Evolutionary conservation across 257 asterid species (phyloP).

Genomic region (Solanum dulcamara): DNA sequence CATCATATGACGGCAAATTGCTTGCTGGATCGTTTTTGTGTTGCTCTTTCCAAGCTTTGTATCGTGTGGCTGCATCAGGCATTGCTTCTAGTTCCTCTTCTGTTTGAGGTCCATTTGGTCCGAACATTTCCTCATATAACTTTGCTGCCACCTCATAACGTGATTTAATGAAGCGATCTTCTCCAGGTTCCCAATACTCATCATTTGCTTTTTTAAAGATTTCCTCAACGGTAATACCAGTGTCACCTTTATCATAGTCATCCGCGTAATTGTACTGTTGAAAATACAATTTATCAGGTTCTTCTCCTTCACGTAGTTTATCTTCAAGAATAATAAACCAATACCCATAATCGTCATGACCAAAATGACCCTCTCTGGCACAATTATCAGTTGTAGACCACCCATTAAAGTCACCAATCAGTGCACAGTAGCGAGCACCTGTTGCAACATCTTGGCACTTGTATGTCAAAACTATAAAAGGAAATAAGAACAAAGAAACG

Average conservation of each 20-base stretch:
- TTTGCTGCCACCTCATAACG: constrained; percentile 72
- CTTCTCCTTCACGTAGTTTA: constrained; percentile 79
- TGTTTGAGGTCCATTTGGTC: constrained; percentile 96
- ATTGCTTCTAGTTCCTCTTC: constrained; percentile 90
- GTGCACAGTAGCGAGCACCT: constrained; percentile 97
- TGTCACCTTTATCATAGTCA: constrained; percentile 89
- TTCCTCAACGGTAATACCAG: constrained; percentile 66
- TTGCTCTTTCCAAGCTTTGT: constrained; percentile 86
- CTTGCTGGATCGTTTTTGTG: constrained; percentile 85
- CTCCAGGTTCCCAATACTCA: constrained; percentile 98
- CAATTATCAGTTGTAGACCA: constrained; percentile 92
- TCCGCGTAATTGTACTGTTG: constrained; percentile 83
- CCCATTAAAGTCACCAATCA: constrained; percentile 76
- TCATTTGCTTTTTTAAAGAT: constrained; percentile 65
- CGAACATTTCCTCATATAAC: constrained; percentile 87
- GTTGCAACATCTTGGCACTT: constrained; percentile 11
- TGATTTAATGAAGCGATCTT: constrained; percentile 66
- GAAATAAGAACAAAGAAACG: neutral
- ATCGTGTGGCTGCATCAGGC: constrained; percentile 75
- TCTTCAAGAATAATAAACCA: constrained; percentile 94
- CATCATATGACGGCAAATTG: constrained; percentile 76
- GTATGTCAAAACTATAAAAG: constrained; percentile 2
- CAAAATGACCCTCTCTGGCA: constrained; percentile 88
- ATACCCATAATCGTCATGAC: constrained; percentile 93
- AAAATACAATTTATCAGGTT: constrained; percentile 73